A percentile compares a stretch with the other conserved stretches of the same genome.
Evolutionary conservation across 805 yeast species (phyloP).

Genomic region (Isabelozyma pseudorhagii): DNA sequence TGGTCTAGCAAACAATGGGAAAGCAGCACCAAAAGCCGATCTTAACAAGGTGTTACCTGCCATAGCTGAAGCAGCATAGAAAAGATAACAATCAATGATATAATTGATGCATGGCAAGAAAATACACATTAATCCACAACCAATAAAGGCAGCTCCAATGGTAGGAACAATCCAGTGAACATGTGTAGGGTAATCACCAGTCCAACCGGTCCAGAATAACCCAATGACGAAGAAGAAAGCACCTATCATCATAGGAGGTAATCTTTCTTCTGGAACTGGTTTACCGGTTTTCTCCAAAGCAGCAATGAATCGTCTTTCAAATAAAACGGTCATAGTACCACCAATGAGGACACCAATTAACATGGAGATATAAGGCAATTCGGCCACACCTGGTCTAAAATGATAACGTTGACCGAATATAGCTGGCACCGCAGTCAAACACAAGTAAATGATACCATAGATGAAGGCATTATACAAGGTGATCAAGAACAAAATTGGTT

Average conservation of each 20-base stretch:
- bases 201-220: slow-evolving; percentile 84
- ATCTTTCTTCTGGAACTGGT: slow-evolving; percentile 75
- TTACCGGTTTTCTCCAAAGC: slow-evolving; percentile 19
- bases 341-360: slow-evolving; percentile 67
- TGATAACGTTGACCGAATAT: slow-evolving; percentile 56
- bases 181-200: slow-evolving; percentile 69
- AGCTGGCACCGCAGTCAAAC: slow-evolving; percentile 43
- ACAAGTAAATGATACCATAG: slow-evolving; percentile 45
- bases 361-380: slow-evolving; percentile 78
- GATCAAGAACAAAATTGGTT: slow-evolving; percentile 41
- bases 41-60: slow-evolving; percentile 63
- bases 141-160: slow-evolving; percentile 40
- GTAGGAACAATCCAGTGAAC: slow-evolving; percentile 77
- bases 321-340: slow-evolving; percentile 47
- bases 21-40: slow-evolving; percentile 57
- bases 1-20: slow-evolving; percentile 56
- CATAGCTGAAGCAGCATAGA: slow-evolving; percentile 59
- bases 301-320: slow-evolving; percentile 45
- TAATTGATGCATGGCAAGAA: slow-evolving; percentile 62
- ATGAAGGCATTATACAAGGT: slow-evolving; percentile 48
- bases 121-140: slow-evolving; percentile 49
- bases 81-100: slow-evolving; percentile 56
- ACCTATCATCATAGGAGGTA: slow-evolving; percentile 74
- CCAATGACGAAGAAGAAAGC: slow-evolving; percentile 73
- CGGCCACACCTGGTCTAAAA: slow-evolving; percentile 58